Conservation (phyloP, 108 stramenopile genomes). For the Chaetoceros tenuissimus region DNA sequence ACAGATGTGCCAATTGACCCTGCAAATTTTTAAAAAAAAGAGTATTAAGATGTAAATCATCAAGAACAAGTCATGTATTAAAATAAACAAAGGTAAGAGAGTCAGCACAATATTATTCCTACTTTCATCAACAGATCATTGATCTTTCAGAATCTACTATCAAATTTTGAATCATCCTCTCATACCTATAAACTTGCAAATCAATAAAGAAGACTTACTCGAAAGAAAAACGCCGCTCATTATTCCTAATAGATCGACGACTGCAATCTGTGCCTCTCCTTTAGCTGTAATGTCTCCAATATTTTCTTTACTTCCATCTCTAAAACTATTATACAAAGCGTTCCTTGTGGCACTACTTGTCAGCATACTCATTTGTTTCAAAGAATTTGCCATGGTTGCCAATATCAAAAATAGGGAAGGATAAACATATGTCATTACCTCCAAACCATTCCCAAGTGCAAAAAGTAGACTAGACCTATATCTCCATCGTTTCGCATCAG, state of each 20-base stretch:
- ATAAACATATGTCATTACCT: conserved; percentile 80
- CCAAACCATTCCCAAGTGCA: conserved; percentile 81
- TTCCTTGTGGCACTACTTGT: conserved; percentile 85
- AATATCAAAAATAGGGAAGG: conserved; percentile 74
- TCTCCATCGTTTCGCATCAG: conserved; percentile 91
- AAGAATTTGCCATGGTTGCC: conserved; percentile 83
- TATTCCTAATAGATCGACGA: conserved; percentile 87
- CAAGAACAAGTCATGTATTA: too few relatives aligned
- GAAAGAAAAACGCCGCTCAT: conserved; percentile 67
- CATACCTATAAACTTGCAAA: too few relatives aligned
- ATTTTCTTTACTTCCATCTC: conserved; percentile 67
- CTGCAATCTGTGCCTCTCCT: conserved; percentile 93
- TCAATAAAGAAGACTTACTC: too few relatives aligned
- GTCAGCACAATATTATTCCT: too few relatives aligned
- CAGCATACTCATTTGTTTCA: conserved; percentile 89
- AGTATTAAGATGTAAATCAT: too few relatives aligned
- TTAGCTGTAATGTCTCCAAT: conserved; percentile 95
- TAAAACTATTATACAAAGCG: conserved; percentile 86
- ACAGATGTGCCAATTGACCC: conserved; percentile 46
- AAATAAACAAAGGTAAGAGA: too few relatives aligned
- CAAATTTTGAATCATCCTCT: too few relatives aligned
- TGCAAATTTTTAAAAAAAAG: too few relatives aligned
- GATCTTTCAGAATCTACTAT: too few relatives aligned
- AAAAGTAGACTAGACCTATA: conserved; percentile 73
- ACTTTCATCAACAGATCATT: too few relatives aligned